These are phyloP conservation scores for Globisporangium rhizosaccharum DNA, from an alignment of 352 stramenopile species.

Conservation along the genomic window DNA sequence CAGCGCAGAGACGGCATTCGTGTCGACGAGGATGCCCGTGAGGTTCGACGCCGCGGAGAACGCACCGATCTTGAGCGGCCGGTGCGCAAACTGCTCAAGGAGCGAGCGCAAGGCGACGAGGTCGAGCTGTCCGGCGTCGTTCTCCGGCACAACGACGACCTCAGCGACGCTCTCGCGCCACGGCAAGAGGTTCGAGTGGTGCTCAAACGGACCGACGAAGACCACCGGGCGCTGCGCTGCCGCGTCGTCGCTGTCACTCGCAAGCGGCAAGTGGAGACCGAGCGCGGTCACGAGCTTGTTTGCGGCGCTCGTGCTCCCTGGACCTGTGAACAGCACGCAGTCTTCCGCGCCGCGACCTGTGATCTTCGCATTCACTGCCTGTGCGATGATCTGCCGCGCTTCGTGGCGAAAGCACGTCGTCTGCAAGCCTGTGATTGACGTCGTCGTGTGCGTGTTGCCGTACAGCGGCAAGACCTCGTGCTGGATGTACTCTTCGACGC, in stretches of 20 bases:
- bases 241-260: neutral
- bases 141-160: conserved; percentile 72
- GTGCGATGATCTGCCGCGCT: conserved; percentile 90
- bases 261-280: conserved; percentile 34
- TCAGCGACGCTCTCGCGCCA: conserved; percentile 92
- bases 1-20: conserved; percentile 82
- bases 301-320: conserved; percentile 80
- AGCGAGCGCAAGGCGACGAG: conserved; percentile 40
- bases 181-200: conserved; percentile 97
- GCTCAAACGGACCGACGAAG: conserved; percentile 92
- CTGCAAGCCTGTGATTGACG: conserved; percentile 66
- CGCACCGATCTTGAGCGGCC: conserved; percentile 75
- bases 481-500: conserved; percentile 89
- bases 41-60: conserved; percentile 95
- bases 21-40: conserved; percentile 90
- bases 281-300: conserved; percentile 75
- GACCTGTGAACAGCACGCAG: conserved; percentile 93
- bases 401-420: conserved; percentile 95
- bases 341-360: conserved; percentile 88
- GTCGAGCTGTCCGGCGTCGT: conserved; percentile 47
- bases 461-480: conserved; percentile 91
- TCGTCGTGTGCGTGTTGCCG: conserved; percentile 96
- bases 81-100: conserved; percentile 44
- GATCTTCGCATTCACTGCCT: conserved; percentile 88
- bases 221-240: conserved; percentile 64